phyloP scores from a whole-genome alignment of 2,329 filamentous ascomycete genomes.

The Colletotrichum salicis region DNA sequence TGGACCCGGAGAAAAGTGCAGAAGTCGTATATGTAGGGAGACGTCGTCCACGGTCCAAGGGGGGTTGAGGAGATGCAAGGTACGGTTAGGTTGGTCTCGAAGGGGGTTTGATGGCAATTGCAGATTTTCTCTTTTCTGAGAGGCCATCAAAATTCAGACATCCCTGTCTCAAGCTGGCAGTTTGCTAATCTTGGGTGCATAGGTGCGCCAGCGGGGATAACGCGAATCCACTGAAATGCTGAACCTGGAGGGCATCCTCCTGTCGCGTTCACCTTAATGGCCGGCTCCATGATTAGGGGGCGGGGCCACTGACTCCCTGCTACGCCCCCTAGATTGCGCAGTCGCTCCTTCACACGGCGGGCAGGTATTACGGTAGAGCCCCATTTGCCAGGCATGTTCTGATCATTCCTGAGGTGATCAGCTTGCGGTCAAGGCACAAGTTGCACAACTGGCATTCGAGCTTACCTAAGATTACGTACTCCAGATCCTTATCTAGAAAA shows the following conservation, averaged over 20 bases:
- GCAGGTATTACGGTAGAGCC: no score
- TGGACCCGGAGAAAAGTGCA: conserved; percentile 9
- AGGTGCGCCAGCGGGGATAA: conserved; percentile 27
- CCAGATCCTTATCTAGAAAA: no score
- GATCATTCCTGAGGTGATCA: not conserved
- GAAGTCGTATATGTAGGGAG: conserved; percentile 32
- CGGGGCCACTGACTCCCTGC: conserved; percentile 17
- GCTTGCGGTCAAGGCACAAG: not conserved
- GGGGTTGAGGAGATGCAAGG: conserved; percentile 15
- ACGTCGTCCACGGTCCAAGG: not conserved
- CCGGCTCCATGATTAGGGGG: conserved; percentile 25
- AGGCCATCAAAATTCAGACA: conserved; percentile 26
- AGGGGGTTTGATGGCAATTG: conserved; percentile 27
- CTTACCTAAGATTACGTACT: not conserved
- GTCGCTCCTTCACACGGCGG: not conserved
- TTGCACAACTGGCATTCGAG: not conserved
- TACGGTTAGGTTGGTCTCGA: conserved; percentile 12
- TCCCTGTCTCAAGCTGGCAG: conserved; percentile 29
- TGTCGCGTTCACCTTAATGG: conserved; percentile 28
- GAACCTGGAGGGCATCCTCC: conserved; percentile 5
- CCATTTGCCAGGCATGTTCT: not conserved
- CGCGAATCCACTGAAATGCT: conserved; percentile 26
- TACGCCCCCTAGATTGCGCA: conserved; percentile 18
- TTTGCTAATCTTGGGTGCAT: conserved; percentile 33
- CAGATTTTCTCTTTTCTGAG: conserved; percentile 31